Base-by-base conservation (phyloP, 148 eudicot genomes). In the Fagopyrum homotropicum region DNA sequence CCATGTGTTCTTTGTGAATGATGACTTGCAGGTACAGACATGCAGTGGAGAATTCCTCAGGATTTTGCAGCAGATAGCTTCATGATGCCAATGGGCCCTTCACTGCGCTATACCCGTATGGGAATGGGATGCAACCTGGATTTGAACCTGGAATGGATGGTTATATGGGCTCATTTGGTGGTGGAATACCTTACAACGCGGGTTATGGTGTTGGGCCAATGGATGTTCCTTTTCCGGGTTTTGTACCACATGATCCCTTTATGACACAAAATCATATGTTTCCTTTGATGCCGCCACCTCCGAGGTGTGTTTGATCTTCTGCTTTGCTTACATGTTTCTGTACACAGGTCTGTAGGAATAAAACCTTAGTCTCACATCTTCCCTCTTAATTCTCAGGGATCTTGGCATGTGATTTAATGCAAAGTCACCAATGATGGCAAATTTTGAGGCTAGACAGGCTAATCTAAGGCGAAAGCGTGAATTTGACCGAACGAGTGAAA, bases 391-490 rank as follows among this genome's bases (percentile, higher is more conserved):
- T 80, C 90, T 88, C 72, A 85, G 92, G 5, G 89, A 88, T 52
- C 84, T 86, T 55, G 88, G 87, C 50, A 83, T 88, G 92, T 90
- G 91, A 71, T 80, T 84, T 69, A 88, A 88, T 84, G 51, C 80
- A 55, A 85, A 94, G 72, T 92, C 94, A n/a, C 93, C 90, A 35
- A n/a, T 83, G 72, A 73, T 89, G 90, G 82, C 85, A 74, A 79
- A 91, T 73, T 91, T 88, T 84, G 98, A 91, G 81, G 94, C 95
- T 80, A 83, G 87, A 11, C 83, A 87, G 76, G 90, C 91, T 80
- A 87, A 87, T 76, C 45, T 88, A 66, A 87, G 82, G 88, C 81
- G 88, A 78, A 89, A 89, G 76, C 91, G 83, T 63, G 95, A 93
- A 76, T 35, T 80, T 85, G 76, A 94, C 88, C 87, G 88, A 82